Evolutionary conservation across 768 basidiomycete species (phyloP).

Genomic region (Myochromella boudieri): DNA sequence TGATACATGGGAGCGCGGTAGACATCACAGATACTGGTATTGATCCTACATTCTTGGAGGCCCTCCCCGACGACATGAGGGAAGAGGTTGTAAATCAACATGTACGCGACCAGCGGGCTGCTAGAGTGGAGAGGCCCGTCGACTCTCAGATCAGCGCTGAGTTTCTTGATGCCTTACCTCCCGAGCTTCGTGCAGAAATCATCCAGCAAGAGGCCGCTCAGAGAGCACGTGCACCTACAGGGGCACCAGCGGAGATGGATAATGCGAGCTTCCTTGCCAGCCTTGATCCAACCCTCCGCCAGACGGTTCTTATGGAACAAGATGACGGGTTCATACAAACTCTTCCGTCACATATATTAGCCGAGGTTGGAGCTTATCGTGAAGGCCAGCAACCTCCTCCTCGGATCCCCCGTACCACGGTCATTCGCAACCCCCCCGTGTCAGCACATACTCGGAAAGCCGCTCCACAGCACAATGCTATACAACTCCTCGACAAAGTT

Average conservation of each 20-base stretch:
- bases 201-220: slow-evolving; percentile 93
- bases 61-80: slow-evolving; percentile 97
- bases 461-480: slow-evolving; percentile 74
- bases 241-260: slow-evolving; percentile 74
- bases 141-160: slow-evolving; percentile 93
- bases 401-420: slow-evolving; percentile 28
- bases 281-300: slow-evolving; percentile 84
- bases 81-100: slow-evolving; percentile 98
- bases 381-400: slow-evolving; percentile 44
- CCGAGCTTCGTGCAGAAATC: slow-evolving; percentile 95
- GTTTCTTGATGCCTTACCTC: slow-evolving; percentile 94
- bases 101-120: slow-evolving; percentile 85
- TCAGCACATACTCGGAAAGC: slow-evolving; percentile 46
- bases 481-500: slow-evolving; percentile 87
- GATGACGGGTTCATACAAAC: slow-evolving; percentile 83
- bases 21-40: slow-evolving; percentile 99
- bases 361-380: slow-evolving; percentile 76
- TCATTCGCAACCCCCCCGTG: slow-evolving; percentile 27
- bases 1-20: slow-evolving; percentile 88
- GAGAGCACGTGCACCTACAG: slow-evolving; percentile 61
- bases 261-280: slow-evolving; percentile 90
- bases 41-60: slow-evolving; percentile 96
- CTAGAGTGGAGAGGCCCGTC: slow-evolving; percentile 67
- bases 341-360: slow-evolving; percentile 82
- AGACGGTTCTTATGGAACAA: slow-evolving; percentile 88